These are phyloP conservation scores for Candida vartiovaarae DNA, from an alignment of 805 yeast species.

Conservation along the genomic window DNA sequence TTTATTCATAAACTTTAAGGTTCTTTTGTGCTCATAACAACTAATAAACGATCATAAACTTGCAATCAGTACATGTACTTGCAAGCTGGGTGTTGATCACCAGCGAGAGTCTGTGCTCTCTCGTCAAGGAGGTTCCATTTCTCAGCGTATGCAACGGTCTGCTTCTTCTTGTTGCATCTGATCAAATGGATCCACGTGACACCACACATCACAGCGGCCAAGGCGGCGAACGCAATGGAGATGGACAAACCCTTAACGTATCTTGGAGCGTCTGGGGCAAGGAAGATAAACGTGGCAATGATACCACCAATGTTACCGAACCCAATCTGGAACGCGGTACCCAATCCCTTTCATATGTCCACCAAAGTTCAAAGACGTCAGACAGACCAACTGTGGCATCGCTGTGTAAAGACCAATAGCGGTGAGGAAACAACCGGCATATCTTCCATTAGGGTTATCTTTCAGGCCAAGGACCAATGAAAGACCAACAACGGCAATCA, in stretches of 20 bases:
- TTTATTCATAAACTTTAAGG: no score
- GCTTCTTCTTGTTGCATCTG: slow-evolving; percentile 30
- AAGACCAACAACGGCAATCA: slow-evolving; percentile 28
- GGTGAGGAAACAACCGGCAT: slow-evolving; percentile 32
- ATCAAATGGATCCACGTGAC: slow-evolving; percentile 27
- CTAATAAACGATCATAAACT: not conserved
- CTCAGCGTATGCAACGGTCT: slow-evolving; percentile 25
- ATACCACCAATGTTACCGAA: slow-evolving; percentile 36
- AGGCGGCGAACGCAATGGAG: slow-evolving; percentile 35
- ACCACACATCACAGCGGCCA: slow-evolving; percentile 32
- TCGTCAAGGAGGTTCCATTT: slow-evolving; percentile 26
- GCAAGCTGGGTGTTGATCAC: slow-evolving; percentile 38
- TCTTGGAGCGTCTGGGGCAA: slow-evolving; percentile 32
- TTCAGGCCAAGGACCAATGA: slow-evolving; percentile 29
- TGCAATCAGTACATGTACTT: slow-evolving; percentile 34
- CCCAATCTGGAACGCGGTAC: slow-evolving; percentile 32
- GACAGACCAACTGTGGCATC: slow-evolving; percentile 31
- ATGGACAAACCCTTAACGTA: slow-evolving; percentile 34
- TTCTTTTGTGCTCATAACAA: no score
- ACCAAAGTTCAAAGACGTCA: slow-evolving; percentile 33
- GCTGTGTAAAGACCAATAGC: slow-evolving; percentile 32
- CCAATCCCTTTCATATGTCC: slow-evolving; percentile 34
- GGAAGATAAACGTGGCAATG: slow-evolving; percentile 32
- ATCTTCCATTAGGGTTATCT: slow-evolving; percentile 33
- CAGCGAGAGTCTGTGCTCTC: slow-evolving; percentile 28